Base-by-base conservation (phyloP, 306 rosid species). In the Castanea mollissima region DNA sequence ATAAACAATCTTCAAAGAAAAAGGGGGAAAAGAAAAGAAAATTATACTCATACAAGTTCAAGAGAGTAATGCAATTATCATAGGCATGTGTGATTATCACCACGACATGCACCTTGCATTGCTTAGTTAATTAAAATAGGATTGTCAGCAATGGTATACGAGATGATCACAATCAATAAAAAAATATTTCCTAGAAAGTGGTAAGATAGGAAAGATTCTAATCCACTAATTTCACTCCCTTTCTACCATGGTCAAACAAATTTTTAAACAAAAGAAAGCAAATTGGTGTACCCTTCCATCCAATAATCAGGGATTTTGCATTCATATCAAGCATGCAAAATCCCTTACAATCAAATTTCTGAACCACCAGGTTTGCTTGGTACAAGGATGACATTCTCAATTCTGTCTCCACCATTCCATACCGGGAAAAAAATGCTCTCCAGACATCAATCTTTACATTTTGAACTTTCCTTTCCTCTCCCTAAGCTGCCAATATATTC, bases 211-310 rank as follows among this genome's bases (percentile, higher is more conserved):
- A 46, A 46, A 4, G 8, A 44, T 15, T 72, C 6, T 46, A 60
- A 54, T 25, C 51, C 10, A 78, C 54, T 31, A n/a, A 9, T 71
- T 27, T 51, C 56, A 27, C 44, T 54, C 52, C 10, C 25, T 51
- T 57, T 14, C 27, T 52, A 31, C 56, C 21, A 4, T 62, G 16
- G 25, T 82, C 82, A 83, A 55, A 71, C 76, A 70, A 92, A 92
- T 70, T 87, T 89, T 92, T 92, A 93, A 3, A 78, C 87, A 49
- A 94, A 51, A 91, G 80, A 79, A 90, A 89, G 5, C 3, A 56
- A 80, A 91, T 60, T 13, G 96, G 91, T 16, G 94, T 88, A 35
- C 97, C 97, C 69, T 89, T 91, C 96, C 97, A 93, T 11, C 86
- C 85, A 69, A 87, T 6, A 23, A 89, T 60, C 72, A 88, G 78